Evolutionary conservation across 805 yeast species (phyloP).

Genomic region (Dipodascus geniculatus): DNA sequence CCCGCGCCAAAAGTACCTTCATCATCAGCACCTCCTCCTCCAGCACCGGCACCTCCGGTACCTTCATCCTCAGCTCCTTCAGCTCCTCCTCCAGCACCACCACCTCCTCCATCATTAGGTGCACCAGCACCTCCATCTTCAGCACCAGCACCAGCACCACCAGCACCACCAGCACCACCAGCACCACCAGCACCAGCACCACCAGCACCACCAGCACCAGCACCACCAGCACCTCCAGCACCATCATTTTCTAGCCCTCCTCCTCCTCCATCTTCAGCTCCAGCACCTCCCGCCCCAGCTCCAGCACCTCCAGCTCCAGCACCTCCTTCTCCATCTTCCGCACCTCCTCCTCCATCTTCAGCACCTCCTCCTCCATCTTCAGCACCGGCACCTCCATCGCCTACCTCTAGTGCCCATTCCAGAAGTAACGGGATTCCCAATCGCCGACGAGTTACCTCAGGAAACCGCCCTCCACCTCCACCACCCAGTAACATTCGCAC

Average conservation of each 20-base stretch:
- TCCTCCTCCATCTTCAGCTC: conserved; percentile 3
- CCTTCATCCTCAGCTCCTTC: conserved; percentile 17
- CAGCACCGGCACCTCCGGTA: conserved; percentile 18
- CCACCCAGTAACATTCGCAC: conserved; percentile 38
- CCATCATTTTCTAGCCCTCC: conserved; percentile 6
- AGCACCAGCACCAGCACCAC: conserved; percentile 5
- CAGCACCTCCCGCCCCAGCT: conserved; percentile 8
- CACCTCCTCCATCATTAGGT: conserved; percentile 20
- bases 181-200: conserved; percentile 6
- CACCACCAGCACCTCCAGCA: conserved; percentile 2
- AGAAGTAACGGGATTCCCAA: conserved; percentile 10
- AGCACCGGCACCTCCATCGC: conserved; percentile 19
- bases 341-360: conserved; percentile 11
- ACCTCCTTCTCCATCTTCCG: conserved; percentile 11
- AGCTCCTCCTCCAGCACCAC: conserved; percentile 17
- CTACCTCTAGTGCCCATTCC: conserved; percentile 16
- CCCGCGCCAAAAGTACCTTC: too few relatives aligned
- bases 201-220: conserved; percentile 5
- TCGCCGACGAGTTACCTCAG: conserved; percentile 18
- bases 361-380: conserved; percentile 11
- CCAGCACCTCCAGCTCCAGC: conserved; percentile 5
- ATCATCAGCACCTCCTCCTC: conserved; percentile 5
- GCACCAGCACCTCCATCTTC: conserved; percentile 6
- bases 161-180: conserved; percentile 5
- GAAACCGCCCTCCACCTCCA: conserved; percentile 15